Evolutionary conservation across 257 asterid genomes (phyloP).

Genomic region (Solanum stenotomum): DNA sequence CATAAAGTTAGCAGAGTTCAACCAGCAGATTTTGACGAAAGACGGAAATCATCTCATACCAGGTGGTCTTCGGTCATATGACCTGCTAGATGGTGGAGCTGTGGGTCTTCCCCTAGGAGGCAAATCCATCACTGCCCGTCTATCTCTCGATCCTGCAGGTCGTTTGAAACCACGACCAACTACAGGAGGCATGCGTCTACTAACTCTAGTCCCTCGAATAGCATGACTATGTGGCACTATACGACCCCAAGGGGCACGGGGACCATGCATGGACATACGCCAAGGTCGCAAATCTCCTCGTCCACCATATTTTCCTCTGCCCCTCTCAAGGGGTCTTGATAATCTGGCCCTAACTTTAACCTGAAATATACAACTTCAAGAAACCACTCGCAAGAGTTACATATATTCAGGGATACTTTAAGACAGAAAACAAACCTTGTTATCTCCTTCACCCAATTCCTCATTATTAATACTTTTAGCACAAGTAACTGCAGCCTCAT

Average conservation of each 20-base stretch:
- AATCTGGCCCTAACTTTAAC: conserved; percentile 94
- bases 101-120: conserved; percentile 68
- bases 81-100: conserved; percentile 57
- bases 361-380: conserved; percentile 29
- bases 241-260: conserved; percentile 65
- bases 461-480: conserved; percentile 87
- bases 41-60: conserved; percentile 29
- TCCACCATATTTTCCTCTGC: conserved; percentile 70
- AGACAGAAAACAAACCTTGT: conserved; percentile 46
- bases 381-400: not conserved
- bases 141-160: conserved; percentile 55
- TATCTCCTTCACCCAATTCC: conserved; percentile 81
- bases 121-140: conserved; percentile 53
- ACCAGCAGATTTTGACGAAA: not conserved
- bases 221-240: conserved; percentile 45
- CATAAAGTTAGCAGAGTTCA: not conserved
- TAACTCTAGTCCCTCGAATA: conserved; percentile 46
- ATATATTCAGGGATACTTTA: not conserved
- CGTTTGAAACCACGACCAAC: conserved; percentile 61
- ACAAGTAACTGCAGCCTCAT: conserved; percentile 86
- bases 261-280: conserved; percentile 45
- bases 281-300: conserved; percentile 61
- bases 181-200: conserved; percentile 50
- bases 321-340: conserved; percentile 96
- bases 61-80: conserved; percentile 89